phyloP scores from a whole-genome alignment of 192 early-diverging fungal species.

The Gonapodya sp. region DNA sequence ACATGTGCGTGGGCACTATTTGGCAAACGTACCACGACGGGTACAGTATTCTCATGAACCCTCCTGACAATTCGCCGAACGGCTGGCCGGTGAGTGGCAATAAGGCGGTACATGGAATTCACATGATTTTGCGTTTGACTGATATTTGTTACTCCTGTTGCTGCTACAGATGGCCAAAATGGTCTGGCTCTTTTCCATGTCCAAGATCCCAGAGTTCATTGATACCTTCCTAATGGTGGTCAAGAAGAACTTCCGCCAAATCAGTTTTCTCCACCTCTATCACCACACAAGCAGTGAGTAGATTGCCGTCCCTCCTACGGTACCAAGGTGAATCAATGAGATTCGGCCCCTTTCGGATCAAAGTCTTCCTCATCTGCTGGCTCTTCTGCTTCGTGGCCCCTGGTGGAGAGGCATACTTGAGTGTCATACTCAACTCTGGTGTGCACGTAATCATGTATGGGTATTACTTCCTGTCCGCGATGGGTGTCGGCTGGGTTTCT shows the following conservation, averaged over 20 bases:
- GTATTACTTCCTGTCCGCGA: conserved; percentile 38
- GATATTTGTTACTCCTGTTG: not conserved
- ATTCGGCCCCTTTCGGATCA: not conserved
- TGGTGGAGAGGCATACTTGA: conserved; percentile 50
- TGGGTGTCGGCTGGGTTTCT: not conserved
- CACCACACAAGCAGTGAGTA: conserved; percentile 45
- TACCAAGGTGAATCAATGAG: too few relatives aligned
- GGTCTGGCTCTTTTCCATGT: conserved; percentile 55
- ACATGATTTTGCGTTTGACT: not conserved
- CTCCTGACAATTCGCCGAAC: conserved; percentile 30
- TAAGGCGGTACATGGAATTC: too few relatives aligned
- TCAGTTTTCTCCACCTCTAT: conserved; percentile 56
- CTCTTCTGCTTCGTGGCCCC: conserved; percentile 40
- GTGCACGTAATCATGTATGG: conserved; percentile 63
- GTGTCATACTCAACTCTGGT: conserved; percentile 40
- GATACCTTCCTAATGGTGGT: conserved; percentile 55
- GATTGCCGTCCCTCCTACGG: too few relatives aligned
- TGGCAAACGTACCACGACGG: conserved; percentile 31
- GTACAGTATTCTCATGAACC: conserved; percentile 41
- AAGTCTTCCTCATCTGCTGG: conserved; percentile 46
- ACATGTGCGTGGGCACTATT: conserved; percentile 41
- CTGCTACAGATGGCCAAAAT: conserved; percentile 54
- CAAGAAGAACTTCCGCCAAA: conserved; percentile 60
- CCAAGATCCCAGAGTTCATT: conserved; percentile 52
- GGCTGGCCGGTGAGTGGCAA: conserved; percentile 21